Evolutionary conservation across 345 rosid species (phyloP), one percentile per base, ranked within the genome.

Genomic region (Durio zibethinus): DNA sequence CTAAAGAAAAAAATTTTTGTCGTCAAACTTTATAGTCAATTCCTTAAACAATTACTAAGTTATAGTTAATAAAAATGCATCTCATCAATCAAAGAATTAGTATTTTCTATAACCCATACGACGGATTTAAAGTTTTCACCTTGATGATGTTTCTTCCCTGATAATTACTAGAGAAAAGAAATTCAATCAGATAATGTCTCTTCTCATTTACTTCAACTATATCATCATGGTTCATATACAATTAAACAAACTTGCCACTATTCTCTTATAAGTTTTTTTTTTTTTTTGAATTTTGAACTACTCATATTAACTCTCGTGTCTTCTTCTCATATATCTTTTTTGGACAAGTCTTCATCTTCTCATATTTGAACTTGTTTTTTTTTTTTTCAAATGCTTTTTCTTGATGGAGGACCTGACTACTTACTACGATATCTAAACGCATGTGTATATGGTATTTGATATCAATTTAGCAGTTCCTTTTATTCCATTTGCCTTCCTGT

Each of bases 1-100:
- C 38, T 29, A 72, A 40, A 14, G 23, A 72, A 40, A 62, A 67
- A 53, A 27, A 4, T 23, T 63, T 53, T 75, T 75, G 76, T 80
- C 79, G 50, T 40, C 15, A 9, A 74, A 38, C 64, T 42, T 75
- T 38, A 47, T 18, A 16, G 23, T 70, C 2, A 29, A 50, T 53
- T 53, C 76, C 74, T 72, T 76, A 50, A 63, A 40, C 47, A 36
- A 40, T 11, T 23, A 12, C 57, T 47, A 36, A 67, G 53, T 56
- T 35, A 21, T 2, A 20, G n/a, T 36, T 27, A 38, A 35, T 25
- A 66, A n/a, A 80, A 78, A 40, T n/a, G 76, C 9, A 62, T 15
- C 70, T 75, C 4, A 20, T 48, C 33, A 68, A 38, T 57, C 71
- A 18, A 29, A 68, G 60, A 77, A 64, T 10, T 64, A 35, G 25